Evolutionary conservation across 2,329 filamentous ascomycete species (phyloP), one percentile per base, ranked within the genome.

Genomic region (Pseudogymnoascus sp.): DNA sequence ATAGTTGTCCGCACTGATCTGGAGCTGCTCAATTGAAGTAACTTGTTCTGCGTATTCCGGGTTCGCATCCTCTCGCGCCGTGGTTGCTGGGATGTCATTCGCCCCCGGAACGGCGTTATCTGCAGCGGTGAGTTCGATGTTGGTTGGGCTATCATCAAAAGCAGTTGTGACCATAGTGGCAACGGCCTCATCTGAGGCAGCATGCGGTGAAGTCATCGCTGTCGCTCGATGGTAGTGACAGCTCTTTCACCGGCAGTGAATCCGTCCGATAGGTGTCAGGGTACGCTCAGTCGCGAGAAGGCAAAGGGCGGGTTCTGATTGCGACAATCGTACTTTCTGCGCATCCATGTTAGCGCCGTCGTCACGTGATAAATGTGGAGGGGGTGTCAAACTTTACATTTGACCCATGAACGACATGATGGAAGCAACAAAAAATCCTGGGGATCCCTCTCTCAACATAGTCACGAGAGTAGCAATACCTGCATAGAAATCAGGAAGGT

Each of bases 181-280:
- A 60, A 65, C 62, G 37, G 62, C 64, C 31, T 67, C 67, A 43
- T 61, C 38, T 31, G 62, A 41, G 35, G 65, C 61, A 63, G 59
- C 63, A 61, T 68, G 66, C 70, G 69, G 70, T 72, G 72, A 73
- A 69, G 71, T 73, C 72, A 73, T 73, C 71, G 68, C 70, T 73
- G 71, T 68, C 69, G 64, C 68, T 67, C 65, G 65, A 33, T 60
- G 35, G 66, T 63, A 66, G 62, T 62, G 69, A 71, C 71, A 73
- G 70, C 71, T 73, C 72, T 62, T 73, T 67, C 72, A 72, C 70
- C 70, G 66, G 65, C 62, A 61, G 62, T 62, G 59, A 50, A 61
- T 61, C 61, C 59, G 22, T 65, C 38, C 43, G 50, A 56, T 46
- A 64, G 14, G 46, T 50, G 61, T 56, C 26, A 37, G 41, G 37